phyloP scores from a whole-genome alignment of 495 filamentous ascomycete species.

The Cercophora scortea region DNA sequence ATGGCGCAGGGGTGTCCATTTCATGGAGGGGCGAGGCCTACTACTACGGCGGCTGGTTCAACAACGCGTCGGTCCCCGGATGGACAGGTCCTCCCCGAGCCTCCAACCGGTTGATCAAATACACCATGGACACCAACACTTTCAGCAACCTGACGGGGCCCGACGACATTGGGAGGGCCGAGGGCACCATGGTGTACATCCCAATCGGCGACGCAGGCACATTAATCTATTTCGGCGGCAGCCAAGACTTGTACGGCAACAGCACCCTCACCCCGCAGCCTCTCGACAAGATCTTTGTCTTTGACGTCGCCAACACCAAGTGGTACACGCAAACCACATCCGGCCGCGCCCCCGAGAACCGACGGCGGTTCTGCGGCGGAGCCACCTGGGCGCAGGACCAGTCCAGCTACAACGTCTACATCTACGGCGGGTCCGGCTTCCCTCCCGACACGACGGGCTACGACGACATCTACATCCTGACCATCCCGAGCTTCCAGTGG shows the following conservation, averaged over 20 bases:
- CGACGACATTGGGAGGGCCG: conserved; percentile 7
- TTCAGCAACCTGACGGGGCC: conserved; percentile 12
- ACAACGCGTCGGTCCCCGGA: conserved; percentile 32
- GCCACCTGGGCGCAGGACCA: conserved; percentile 16
- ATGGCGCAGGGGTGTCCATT: conserved; percentile 17
- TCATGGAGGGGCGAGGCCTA: conserved; percentile 18
- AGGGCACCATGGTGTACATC: conserved; percentile 16
- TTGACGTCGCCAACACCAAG: conserved; percentile 11
- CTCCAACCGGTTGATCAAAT: conserved; percentile 11
- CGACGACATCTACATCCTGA: conserved; percentile 18
- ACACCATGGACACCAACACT: conserved; percentile 14
- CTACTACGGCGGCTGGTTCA: conserved; percentile 41
- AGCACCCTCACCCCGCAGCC: conserved; percentile 9
- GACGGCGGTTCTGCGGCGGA: conserved; percentile 13
- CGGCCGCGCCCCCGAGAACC: conserved; percentile 3
- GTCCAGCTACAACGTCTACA: conserved; percentile 17
- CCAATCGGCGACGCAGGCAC: conserved; percentile 16
- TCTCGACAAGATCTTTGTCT: conserved; percentile 14
- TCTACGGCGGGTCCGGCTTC: conserved; percentile 15
- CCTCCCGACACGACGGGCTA: conserved; percentile 7
- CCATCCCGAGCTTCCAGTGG: conserved; percentile 17
- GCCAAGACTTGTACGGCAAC: conserved; percentile 8
- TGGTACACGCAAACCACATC: conserved; percentile 14
- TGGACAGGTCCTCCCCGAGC: conserved; percentile 22
- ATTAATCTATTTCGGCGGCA: conserved; percentile 16